phyloP scores from a whole-genome alignment of 495 filamentous ascomycete species.

The Lasiosphaeris hirsuta region DNA sequence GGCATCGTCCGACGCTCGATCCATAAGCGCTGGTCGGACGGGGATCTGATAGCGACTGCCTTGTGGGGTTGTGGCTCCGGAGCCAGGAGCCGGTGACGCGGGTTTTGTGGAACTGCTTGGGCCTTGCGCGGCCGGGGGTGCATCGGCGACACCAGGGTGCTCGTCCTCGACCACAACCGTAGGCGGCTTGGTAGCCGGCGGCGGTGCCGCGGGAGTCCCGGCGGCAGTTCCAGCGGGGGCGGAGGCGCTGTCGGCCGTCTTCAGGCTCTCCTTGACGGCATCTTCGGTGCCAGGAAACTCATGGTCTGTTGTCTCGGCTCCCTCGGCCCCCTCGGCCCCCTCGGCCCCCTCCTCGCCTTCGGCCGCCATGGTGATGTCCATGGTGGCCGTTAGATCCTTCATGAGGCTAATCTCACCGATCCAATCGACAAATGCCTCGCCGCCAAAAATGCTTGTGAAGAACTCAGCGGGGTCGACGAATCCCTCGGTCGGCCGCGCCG shows the following conservation, averaged over 20 bases:
- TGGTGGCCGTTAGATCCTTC: constrained; percentile 84
- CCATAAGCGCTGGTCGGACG: constrained; percentile 80
- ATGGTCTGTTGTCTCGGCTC: constrained; percentile 31
- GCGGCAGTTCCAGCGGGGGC: not conserved
- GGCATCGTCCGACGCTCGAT: constrained; percentile 83
- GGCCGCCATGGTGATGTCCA: constrained; percentile 82
- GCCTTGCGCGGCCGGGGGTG: constrained; percentile 6
- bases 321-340: constrained; percentile 48
- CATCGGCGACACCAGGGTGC: not conserved
- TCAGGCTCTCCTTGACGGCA: constrained; percentile 48
- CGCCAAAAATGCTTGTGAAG: constrained; percentile 97
- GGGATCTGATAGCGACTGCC: constrained; percentile 53
- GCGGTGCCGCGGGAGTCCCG: constrained; percentile 19
- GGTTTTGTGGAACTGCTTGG: constrained; percentile 13
- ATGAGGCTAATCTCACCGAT: constrained; percentile 91
- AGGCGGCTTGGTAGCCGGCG: constrained; percentile 18
- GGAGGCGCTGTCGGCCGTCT: constrained; percentile 26
- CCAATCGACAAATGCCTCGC: constrained; percentile 88
- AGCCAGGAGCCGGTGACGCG: constrained; percentile 35
- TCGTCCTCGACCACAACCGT: constrained; percentile 47
- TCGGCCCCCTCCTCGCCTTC: constrained; percentile 60
- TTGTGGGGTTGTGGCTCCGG: constrained; percentile 60
- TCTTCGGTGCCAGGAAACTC: constrained; percentile 47
- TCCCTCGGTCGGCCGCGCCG: constrained; percentile 78
- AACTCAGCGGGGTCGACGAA: constrained; percentile 98